phyloP scores from a whole-genome alignment of 306 rosid genomes.

The Sicyos edulis region DNA sequence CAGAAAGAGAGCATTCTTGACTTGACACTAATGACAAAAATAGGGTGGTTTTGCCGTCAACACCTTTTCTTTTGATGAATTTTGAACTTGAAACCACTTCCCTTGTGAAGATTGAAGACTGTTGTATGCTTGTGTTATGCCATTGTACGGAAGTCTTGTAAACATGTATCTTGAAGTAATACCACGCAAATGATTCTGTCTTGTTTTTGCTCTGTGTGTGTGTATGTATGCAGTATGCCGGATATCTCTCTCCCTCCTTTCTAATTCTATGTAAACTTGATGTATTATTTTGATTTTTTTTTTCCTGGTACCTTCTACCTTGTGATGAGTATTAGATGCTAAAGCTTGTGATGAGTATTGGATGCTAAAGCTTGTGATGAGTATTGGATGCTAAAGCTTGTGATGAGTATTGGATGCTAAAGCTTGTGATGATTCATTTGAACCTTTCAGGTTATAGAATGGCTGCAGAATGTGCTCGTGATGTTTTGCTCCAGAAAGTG shows the following conservation, averaged over 20 bases:
- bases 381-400: too few relatives aligned
- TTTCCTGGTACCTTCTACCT: not conserved
- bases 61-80: not conserved
- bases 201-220: not conserved
- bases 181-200: not conserved
- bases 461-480: constrained; percentile 88
- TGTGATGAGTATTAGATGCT: not conserved
- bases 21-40: not conserved
- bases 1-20: not conserved
- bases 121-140: not conserved
- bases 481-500: constrained; percentile 68
- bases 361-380: not conserved
- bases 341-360: too few relatives aligned
- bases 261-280: not conserved
- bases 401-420: too few relatives aligned
- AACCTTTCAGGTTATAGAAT: constrained; percentile 65
- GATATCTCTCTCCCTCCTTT: not conserved
- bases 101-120: not conserved
- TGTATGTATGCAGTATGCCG: not conserved
- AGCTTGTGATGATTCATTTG: not conserved
- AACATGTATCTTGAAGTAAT: not conserved
- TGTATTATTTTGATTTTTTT: not conserved
- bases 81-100: not conserved
- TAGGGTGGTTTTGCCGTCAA: not conserved
- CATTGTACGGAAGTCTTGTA: not conserved